Base-by-base conservation (phyloP, 345 rosid genomes). In the Heritiera littoralis region DNA sequence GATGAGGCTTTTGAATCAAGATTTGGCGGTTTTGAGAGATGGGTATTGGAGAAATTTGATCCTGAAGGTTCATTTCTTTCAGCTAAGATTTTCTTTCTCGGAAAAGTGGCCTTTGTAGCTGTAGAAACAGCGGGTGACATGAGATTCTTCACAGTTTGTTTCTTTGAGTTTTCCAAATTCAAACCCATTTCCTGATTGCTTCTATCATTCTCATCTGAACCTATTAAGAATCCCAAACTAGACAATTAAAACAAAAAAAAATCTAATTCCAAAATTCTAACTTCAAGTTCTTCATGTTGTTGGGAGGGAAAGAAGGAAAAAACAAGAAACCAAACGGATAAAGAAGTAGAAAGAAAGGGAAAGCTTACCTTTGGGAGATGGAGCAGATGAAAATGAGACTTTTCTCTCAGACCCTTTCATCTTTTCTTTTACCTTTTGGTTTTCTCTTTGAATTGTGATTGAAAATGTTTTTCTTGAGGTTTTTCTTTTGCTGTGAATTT, bases 101-200 rank as follows among this genome's bases (percentile, higher is more conserved):
- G 81, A 72, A 78, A 69, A 56, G 54, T 68, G 40, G 35, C 70
- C 59, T 88, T 88, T 56, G 87, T 84, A 75, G 84, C 74, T 35
- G 86, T 77, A 52, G 85, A 83, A 35, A 82, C 66, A 2, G 85
- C 81, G 3, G 86, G 81, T 5, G 84, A 79, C 88, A 84, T 85
- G 54, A 73, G 84, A 71, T 75, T 72, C 75, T 83, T 87, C 46
- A 30, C 59, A 30, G 48, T 46, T 23, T 67, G 9, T 63, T 80
- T 84, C 74, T 78, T 83, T 20, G 55, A 73, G 63, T 74, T 73
- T 52, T 56, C 72, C 17, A 60, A 45, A 54, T 41, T 72, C n/a
- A 54, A 41, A 9, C 55, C 49, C 77, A 38, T 52, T 80, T 70
- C 66, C 60, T 71, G 65, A 64, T 51, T 13, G 45, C 73, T 67